Conservation (phyloP, 2,329 filamentous ascomycete genomes). For the Colletotrichum chrysophilum region DNA sequence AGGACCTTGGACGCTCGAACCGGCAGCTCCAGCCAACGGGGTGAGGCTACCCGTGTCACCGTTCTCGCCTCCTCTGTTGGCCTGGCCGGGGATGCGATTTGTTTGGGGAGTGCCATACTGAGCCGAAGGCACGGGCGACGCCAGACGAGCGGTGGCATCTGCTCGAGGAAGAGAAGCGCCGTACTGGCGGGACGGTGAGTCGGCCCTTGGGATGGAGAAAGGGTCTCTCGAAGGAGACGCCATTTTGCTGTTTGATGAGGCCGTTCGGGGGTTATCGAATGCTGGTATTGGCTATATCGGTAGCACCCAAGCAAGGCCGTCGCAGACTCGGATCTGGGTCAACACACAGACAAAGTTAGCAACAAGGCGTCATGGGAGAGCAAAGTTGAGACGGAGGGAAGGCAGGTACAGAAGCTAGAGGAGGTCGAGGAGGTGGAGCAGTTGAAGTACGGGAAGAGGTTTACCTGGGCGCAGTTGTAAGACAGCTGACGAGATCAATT, state of each 20-base stretch:
- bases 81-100: slow-evolving; percentile 50
- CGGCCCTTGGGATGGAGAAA: slow-evolving; percentile 35
- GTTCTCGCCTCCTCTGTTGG: slow-evolving; percentile 27
- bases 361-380: not conserved
- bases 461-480: slow-evolving; percentile 15
- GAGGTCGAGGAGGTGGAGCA: not conserved
- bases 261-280: not conserved
- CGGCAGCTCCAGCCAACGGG: slow-evolving; percentile 68
- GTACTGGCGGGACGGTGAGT: slow-evolving; percentile 43
- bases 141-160: slow-evolving; percentile 65
- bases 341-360: slow-evolving; percentile 19
- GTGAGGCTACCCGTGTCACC: slow-evolving; percentile 58
- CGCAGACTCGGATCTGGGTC: slow-evolving; percentile 14
- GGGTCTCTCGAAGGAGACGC: slow-evolving; percentile 42
- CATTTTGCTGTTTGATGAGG: slow-evolving; percentile 30
- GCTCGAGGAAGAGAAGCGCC: slow-evolving; percentile 55
- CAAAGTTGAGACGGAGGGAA: not conserved
- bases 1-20: slow-evolving; percentile 72
- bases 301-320: slow-evolving; percentile 11
- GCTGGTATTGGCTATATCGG: not conserved
- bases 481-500: slow-evolving; percentile 24
- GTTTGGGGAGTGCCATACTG: slow-evolving; percentile 40
- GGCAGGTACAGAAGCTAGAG: not conserved
- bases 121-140: slow-evolving; percentile 57
- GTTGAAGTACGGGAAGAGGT: slow-evolving; percentile 1